Base-by-base conservation (phyloP, 1,284 basidiomycete genomes). In the Mycena citricolor region DNA sequence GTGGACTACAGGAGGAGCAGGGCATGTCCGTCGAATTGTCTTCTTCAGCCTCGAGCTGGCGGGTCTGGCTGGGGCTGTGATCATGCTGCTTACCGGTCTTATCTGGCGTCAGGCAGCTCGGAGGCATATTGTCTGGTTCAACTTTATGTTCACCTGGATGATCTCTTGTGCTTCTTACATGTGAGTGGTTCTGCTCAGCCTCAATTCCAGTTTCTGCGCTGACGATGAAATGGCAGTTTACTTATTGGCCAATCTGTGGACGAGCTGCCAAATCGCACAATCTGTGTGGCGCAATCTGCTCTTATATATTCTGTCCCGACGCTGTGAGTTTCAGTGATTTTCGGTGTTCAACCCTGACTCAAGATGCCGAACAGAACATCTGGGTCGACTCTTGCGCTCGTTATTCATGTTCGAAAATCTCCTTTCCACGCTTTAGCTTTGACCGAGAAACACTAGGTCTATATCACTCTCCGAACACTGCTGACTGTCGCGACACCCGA, bases 161-260 rank as follows among this genome's bases (percentile, higher is more conserved):
- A 47, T 52, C 14, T 52, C 50, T 1, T 52, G 45, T 26, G 25
- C 45, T 23, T 48, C 45, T n/a, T 52, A 52, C 42, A 6, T 52
- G 50, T 52, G 34, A 32, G 49, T 43, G 29, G 14, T 21, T 38
- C n/a, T 14, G 20, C 8, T 23, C 17, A 12, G 20, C 29, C 21
- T 23, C 32, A 8, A 14, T 12, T 5, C 25, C 12, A 16, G 13
- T 16, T 17, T 12, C 3, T 11, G 5, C 20, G 28, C 32, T 31
- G 5, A 39, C 21, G 8, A 2, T 37, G 8, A n/a, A 10, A 2
- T 37, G 8, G 6, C 3, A 54, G 52, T 32, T 40, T 54, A 19
- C 42, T 51, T 13, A 40, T 54, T 4, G 39, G 40, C 13, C 26
- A 24, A 24, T 44, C 52, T 21, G n/a, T 32, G 22, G 34, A 32